Base-by-base conservation (phyloP, 768 basidiomycete genomes). In the Lentinula sp. region DNA sequence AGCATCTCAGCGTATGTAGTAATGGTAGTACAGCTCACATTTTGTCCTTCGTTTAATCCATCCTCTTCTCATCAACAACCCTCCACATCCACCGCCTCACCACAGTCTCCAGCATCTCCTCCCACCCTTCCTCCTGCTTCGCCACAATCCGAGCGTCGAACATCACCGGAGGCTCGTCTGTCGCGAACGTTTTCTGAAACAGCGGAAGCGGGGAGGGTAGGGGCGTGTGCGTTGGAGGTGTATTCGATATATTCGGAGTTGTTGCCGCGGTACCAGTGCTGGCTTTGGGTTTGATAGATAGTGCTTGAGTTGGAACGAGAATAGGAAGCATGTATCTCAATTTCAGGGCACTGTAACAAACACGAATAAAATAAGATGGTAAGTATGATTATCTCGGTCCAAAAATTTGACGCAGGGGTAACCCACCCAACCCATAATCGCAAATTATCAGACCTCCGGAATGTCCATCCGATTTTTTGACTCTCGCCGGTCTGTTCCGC, bases 351-450 rank as follows among this genome's bases (percentile, higher is more conserved):
- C 92, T 89, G 62, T 36, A 60, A 50, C 61, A 32, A 33, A 15
- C 43, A 50, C 61, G 28, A 33, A 15, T 43, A 48, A 18, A 54
- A 64, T 20, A 48, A 41, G 58, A 18, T 41, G 13, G 28, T 28
- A 41, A 41, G 39, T 15, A 41, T 41, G 10, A 12, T 46, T 16
- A 35, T 15, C 60, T 33, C 57, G 55, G 42, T 42, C 43, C 42
- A 36, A 16, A 50, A 20, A 43, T 45, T 45, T 16, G 49, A 20
- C 52, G 43, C 49, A 56, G 23, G 56, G 41, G 20, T 8, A 54
- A 82, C 88, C 57, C 69, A 93, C 91, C 90, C 93, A 48, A 84
- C 87, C 88, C 91, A 95, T 20, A 93, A 71, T 28, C 91, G 78
- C 33, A 96, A 73, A 69, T 95, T 96, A 71, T 95, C 94, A 1